Evolutionary conservation across 805 yeast species (phyloP), one percentile per base, ranked within the genome.

Genomic region (Candida glaebosa): DNA sequence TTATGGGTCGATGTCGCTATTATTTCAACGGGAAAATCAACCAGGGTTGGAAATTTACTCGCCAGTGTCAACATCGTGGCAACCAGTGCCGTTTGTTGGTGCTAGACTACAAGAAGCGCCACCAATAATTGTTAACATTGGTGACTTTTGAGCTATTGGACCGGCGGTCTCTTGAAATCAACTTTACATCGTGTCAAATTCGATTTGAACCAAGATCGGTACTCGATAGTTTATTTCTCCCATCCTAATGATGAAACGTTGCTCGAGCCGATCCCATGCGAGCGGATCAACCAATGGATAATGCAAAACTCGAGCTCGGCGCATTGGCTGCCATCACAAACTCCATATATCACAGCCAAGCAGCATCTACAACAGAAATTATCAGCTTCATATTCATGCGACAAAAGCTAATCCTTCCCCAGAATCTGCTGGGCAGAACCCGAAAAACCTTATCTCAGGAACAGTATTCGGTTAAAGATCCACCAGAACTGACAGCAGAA

Each of bases 111-210:
- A 51, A 3, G 42, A 45, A 42, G 68, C 71, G 0, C 83, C 95
- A 2, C 93, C 95, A 4, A 67, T 86, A 14, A 78, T 86, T 25
- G 87, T 86, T 22, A 86, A 86, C 54, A 82, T 86, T 50, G 90
- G 82, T 3, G 95, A 86, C 59, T 82, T 80, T 65, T 86, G 44
- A 76, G 84, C 39, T 83, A 81, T 56, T 86, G 95, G 95, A 82
- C 93, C 0, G 82, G 81, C 16, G 89, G 89, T 2, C 60, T 82
- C 17, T 67, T 86, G 52, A 82, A 79, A 54, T 81, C 88, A 2
- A 83, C 93, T 1, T 60, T 82, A 18, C 95, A 86, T 57, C 65
- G 95, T 48, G 87, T 82, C 30, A 67, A 71, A 66, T 86, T 75
- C 61, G 86, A 80, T 34, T 69, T 63, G 17, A 66, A 63, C 46